These are phyloP conservation scores for Tetrahymena elliotti DNA, from an alignment of 73 alveolate species.

Conservation along the genomic window DNA sequence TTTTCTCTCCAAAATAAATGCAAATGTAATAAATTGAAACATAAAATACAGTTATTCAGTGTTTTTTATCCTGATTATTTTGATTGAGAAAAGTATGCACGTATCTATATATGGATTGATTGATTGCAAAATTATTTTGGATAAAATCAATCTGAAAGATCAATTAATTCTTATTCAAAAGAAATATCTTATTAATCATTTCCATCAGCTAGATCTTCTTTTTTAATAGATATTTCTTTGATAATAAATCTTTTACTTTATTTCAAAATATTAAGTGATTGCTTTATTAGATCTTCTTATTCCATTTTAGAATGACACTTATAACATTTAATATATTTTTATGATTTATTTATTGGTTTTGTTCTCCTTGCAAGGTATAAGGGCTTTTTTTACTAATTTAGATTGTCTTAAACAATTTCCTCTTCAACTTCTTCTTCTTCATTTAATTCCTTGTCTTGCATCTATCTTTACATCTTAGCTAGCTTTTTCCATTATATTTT, in stretches of 20 bases:
- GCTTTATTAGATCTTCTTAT: background rate
- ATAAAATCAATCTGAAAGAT: background rate
- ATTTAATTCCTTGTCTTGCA: too few relatives aligned
- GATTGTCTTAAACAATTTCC: too few relatives aligned
- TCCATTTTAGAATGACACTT: background rate
- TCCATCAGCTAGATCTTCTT: background rate
- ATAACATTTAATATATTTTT: too few relatives aligned
- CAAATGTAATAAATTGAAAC: too few relatives aligned
- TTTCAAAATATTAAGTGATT: background rate
- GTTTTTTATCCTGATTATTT: too few relatives aligned
- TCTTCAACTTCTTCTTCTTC: too few relatives aligned
- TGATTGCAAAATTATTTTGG: too few relatives aligned
- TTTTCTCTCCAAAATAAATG: too few relatives aligned
- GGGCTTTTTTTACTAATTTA: background rate
- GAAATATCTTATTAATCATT: background rate
- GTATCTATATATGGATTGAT: too few relatives aligned
- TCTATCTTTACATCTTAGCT: background rate
- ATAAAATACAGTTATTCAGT: too few relatives aligned
- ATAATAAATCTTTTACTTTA: background rate
- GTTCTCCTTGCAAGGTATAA: background rate
- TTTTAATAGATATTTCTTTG: background rate
- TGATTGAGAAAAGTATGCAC: too few relatives aligned
- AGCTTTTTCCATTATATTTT: background rate
- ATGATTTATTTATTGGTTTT: background rate
- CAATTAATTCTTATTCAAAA: background rate